phyloP scores from a whole-genome alignment of 139 green algal genomes.

The Diplosphaera chodatii region DNA sequence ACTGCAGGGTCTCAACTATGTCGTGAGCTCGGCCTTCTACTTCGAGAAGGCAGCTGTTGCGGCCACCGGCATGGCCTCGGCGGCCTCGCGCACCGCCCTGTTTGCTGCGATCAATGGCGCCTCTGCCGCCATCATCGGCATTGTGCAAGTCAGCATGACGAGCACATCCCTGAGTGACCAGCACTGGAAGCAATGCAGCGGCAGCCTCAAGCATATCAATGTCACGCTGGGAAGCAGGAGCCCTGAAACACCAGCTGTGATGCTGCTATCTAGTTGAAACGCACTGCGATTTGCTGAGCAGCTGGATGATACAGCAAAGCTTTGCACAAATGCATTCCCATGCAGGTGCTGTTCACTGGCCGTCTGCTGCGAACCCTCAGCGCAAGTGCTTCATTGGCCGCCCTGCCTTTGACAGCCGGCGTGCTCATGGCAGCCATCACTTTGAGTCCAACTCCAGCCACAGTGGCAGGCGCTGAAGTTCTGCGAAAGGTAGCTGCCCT shows the following conservation, averaged over 20 bases:
- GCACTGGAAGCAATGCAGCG: too few relatives aligned
- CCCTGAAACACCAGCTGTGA: too few relatives aligned
- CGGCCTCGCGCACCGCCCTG: constrained; percentile 38
- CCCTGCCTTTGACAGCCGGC: constrained; percentile 11
- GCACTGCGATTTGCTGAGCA: too few relatives aligned
- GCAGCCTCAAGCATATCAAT: not conserved
- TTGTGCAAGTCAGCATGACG: constrained; percentile 45
- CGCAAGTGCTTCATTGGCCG: constrained; percentile 15
- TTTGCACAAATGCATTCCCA: too few relatives aligned
- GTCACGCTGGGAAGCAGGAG: too few relatives aligned
- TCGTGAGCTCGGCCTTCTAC: constrained; percentile 61
- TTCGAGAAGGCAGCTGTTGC: constrained; percentile 67
- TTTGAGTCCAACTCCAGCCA: not conserved
- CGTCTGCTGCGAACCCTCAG: constrained; percentile 23
- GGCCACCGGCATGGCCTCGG: constrained; percentile 3
- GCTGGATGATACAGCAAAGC: too few relatives aligned
- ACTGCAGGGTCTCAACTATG: constrained; percentile 15
- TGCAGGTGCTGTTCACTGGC: constrained; percentile 13
- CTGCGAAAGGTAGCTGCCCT: constrained; percentile 44
- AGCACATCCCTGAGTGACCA: not conserved
- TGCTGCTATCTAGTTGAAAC: too few relatives aligned
- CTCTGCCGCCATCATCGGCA: constrained; percentile 42
- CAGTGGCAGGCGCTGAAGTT: constrained; percentile 44
- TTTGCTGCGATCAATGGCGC: constrained; percentile 57
- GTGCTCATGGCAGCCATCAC: constrained; percentile 27